phyloP scores from a whole-genome alignment of 2,329 filamentous ascomycete genomes.

The Tricladium varicosporioides region DNA sequence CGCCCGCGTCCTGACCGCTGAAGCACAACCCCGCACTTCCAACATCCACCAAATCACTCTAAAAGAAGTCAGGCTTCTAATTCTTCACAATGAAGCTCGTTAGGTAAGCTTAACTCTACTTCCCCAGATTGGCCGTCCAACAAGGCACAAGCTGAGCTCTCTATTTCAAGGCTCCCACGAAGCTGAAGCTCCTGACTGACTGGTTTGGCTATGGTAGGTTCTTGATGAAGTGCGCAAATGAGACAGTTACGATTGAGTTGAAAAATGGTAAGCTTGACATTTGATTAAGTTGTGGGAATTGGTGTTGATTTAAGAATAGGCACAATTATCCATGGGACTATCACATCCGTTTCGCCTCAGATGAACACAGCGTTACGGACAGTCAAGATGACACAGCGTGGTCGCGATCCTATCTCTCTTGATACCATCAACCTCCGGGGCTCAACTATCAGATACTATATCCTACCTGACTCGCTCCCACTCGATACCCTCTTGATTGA shows the following conservation, averaged over 20 bases:
- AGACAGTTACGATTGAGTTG: slow-evolving; percentile 96
- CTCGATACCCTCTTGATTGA: slow-evolving; percentile 95
- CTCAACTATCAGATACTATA: slow-evolving; percentile 93
- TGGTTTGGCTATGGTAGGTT: slow-evolving; percentile 60
- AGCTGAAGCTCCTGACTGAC: slow-evolving; percentile 37
- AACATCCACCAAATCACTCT: not conserved
- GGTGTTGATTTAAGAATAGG: slow-evolving; percentile 47
- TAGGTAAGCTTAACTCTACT: slow-evolving; percentile 60
- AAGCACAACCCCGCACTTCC: slow-evolving; percentile 7
- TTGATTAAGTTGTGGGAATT: not conserved
- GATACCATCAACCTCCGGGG: slow-evolving; percentile 97
- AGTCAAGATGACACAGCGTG: slow-evolving; percentile 93
- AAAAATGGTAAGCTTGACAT: slow-evolving; percentile 75
- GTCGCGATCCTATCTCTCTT: slow-evolving; percentile 81
- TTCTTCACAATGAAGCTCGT: slow-evolving; percentile 88
- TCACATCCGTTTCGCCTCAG: slow-evolving; percentile 92
- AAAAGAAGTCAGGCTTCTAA: not conserved
- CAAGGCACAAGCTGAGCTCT: slow-evolving; percentile 46
- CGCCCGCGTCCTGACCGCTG: slow-evolving; percentile 5
- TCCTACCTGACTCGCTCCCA: slow-evolving; percentile 91
- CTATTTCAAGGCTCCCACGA: slow-evolving; percentile 39
- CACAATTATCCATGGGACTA: slow-evolving; percentile 94
- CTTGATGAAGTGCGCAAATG: slow-evolving; percentile 98
- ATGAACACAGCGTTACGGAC: slow-evolving; percentile 97
- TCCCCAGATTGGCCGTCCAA: slow-evolving; percentile 23